Conservation (phyloP, 148 eudicot species). For the Rhododendron williamsianum region DNA sequence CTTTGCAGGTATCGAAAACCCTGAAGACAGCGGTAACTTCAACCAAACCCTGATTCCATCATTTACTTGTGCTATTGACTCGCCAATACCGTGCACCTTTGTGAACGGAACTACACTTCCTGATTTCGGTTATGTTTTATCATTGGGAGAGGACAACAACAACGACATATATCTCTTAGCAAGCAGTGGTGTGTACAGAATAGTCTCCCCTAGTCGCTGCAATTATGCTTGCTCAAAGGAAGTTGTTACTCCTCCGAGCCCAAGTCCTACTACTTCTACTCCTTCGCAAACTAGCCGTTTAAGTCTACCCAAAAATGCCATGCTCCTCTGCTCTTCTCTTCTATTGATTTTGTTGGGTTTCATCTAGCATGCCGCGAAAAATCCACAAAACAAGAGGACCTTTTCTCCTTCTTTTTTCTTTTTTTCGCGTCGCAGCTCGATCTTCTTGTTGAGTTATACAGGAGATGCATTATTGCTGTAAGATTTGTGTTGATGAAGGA, state of each 20-base stretch:
- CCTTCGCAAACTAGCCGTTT: conserved; percentile 18
- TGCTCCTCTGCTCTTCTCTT: conserved; percentile 12
- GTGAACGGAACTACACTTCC: conserved; percentile 39
- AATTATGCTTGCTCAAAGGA: conserved; percentile 59
- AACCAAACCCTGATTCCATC: conserved; percentile 26
- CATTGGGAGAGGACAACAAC: conserved; percentile 71
- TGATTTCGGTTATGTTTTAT: conserved; percentile 62
- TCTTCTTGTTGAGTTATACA: too few species aligned
- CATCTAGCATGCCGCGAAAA: neutral
- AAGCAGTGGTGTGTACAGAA: conserved; percentile 70
- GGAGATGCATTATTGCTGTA: neutral
- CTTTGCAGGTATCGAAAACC: conserved; percentile 22
- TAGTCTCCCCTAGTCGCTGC: conserved; percentile 66
- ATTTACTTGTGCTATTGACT: conserved; percentile 58
- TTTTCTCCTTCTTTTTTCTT: neutral
- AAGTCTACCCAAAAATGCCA: neutral
- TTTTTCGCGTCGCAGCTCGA: neutral
- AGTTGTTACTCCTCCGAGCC: conserved; percentile 20
- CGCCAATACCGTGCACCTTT: conserved; percentile 50
- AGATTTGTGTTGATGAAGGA: too few species aligned
- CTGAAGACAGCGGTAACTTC: conserved; percentile 66
- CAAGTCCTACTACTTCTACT: conserved; percentile 13
- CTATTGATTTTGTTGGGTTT: conserved; percentile 11
- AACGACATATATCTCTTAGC: conserved; percentile 57
- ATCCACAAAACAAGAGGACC: neutral